Base-by-base conservation (phyloP, 2,329 filamentous ascomycete genomes). In the Stachybotrys chartarum region DNA sequence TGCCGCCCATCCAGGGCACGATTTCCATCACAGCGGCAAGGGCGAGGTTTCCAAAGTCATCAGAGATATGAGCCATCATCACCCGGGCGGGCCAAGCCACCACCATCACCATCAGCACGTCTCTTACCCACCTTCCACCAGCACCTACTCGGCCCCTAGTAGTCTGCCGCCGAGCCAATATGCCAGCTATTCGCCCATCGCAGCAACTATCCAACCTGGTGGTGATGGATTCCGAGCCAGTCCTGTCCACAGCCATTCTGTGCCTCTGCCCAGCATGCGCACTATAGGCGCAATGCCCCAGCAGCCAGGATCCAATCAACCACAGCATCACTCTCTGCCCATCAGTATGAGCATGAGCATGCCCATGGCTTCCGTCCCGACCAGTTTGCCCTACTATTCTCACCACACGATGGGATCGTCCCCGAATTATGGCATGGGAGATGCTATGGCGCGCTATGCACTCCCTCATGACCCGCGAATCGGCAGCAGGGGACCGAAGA, bases 401-500 rank as follows among this genome's bases (percentile, higher is more conserved):
- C 74, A 63, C 61, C 75, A 59, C 58, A 66, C 59, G 60, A 72
- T 69, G 71, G 56, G 66, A 12, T 56, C 70, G 58, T 61, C 64
- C 10, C 61, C 67, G 17, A 66, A 62, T 45, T 72, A 81, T 57
- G 72, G 71, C n/a, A 64, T 81, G 54, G 67, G 73, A 11, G 75
- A 78, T 31, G 66, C 72, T 57, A 64, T 74, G 61, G 68, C 71
- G 58, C 71, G 78, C 55, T 80, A 79, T 61, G 68, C 75, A 39
- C 62, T 81, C 44, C 72, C 77, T 35, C 74, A 75, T 52, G 79
- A 81, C 55, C 76, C 78, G 39, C 73, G 78, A 50, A 59, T 80
- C 50, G 72, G 74, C 47, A 72, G 74, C 50, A 74, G 77, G 53
- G 77, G 79, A 18, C 78, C 81, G 46, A 84, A 83, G 63, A 84